These are phyloP conservation scores for Coelastrella sp. DNA, from an alignment of 139 green algal genomes.

Conservation along the genomic window DNA sequence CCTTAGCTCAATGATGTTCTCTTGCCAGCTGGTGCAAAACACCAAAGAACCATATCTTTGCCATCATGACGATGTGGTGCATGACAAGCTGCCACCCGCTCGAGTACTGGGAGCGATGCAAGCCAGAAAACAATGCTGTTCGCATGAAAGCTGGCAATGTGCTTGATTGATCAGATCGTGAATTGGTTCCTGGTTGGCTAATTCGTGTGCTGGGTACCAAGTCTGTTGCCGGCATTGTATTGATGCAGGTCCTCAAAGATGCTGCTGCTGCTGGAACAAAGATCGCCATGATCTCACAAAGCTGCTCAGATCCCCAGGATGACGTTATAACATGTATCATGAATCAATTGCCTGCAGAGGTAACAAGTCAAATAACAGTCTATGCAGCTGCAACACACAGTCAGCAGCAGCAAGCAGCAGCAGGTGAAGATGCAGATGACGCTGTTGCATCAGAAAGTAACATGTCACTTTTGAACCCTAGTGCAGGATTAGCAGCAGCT, in stretches of 20 bases:
- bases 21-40: too few species aligned
- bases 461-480: neutral
- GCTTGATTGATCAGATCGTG: too few species aligned
- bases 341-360: conserved; percentile 13
- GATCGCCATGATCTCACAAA: conserved; percentile 31
- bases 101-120: too few species aligned
- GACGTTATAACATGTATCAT: conserved; percentile 7
- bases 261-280: conserved; percentile 6
- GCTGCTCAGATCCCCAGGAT: conserved; percentile 30
- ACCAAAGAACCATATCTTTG: too few species aligned
- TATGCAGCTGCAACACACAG: conserved; percentile 10
- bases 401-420: neutral
- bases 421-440: neutral
- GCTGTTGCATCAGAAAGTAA: neutral
- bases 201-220: neutral
- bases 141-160: too few species aligned
- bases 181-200: too few species aligned
- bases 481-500: conserved; percentile 21
- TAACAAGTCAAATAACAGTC: conserved; percentile 1
- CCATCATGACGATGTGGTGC: too few species aligned
- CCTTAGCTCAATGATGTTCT: too few species aligned
- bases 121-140: too few species aligned
- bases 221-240: neutral
- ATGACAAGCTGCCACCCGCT: too few species aligned
- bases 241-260: neutral